Conservation (phyloP, 2,329 filamentous ascomycete species). For the Xylaria arbuscula region DNA sequence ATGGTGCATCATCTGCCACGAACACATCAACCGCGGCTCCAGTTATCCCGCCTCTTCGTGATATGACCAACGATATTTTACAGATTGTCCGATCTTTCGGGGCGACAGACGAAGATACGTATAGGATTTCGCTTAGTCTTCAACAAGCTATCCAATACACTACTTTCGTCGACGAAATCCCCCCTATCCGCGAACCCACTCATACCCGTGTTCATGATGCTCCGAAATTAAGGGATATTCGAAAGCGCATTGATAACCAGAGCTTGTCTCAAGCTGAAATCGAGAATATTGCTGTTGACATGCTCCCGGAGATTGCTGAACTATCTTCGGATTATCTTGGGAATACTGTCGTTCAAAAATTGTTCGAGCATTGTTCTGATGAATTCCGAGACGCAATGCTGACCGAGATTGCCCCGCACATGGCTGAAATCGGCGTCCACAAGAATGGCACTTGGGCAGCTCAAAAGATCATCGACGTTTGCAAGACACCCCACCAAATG, state of each 20-base stretch:
- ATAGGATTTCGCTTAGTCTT: constrained; percentile 77
- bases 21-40: constrained; percentile 60
- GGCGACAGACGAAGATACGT: constrained; percentile 80
- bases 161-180: constrained; percentile 82
- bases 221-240: constrained; percentile 92
- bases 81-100: constrained; percentile 91
- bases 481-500: constrained; percentile 86
- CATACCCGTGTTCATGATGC: constrained; percentile 93
- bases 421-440: constrained; percentile 96
- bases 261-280: constrained; percentile 87
- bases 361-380: constrained; percentile 97
- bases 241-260: constrained; percentile 97
- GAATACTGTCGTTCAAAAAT: constrained; percentile 99
- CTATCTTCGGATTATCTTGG: constrained; percentile 95
- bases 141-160: constrained; percentile 81
- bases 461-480: constrained; percentile 98
- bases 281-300: constrained; percentile 89
- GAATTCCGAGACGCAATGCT: constrained; percentile 92
- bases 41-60: constrained; percentile 76
- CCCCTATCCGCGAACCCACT: constrained; percentile 86
- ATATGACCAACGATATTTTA: constrained; percentile 85
- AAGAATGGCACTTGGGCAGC: constrained; percentile 99
- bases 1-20: constrained; percentile 49
- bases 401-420: constrained; percentile 84
- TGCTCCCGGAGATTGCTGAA: constrained; percentile 97